Base-by-base conservation (phyloP, 2,329 filamentous ascomycete species). In the Trichoderma pleuroti region DNA sequence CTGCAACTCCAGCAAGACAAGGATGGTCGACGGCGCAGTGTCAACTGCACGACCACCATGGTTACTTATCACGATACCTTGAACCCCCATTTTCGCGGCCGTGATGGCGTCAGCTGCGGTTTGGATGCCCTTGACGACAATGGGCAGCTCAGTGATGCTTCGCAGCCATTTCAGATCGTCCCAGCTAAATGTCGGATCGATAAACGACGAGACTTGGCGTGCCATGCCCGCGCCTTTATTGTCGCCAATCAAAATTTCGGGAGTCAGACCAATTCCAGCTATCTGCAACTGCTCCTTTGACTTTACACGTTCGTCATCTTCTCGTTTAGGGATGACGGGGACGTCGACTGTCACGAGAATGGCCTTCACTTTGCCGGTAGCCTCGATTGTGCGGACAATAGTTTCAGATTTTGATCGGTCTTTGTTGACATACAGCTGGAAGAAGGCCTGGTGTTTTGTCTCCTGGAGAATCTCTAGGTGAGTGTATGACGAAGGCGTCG, bases 21-120 rank as follows among this genome's bases (percentile, higher is more conserved):
- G 66, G 52, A 61, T 68, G 7, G 34, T 52, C 14, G 66, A 56
- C 4, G 66, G 66, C 6, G 66, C 66, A 24, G 66, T 68, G 32
- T 68, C 66, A 28, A 18, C 66, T 5, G 56, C 66, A 16, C 66
- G 66, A 39, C 66, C 66, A 11, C 66, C 66, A 14, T 68, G 66
- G 66, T 68, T 68, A 26, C 66, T 68, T 16, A 68, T 61, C 18
- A 68, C 66, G 14, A 68, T 68, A 4, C 66, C 66, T 30, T 68
- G 56, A 42, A 36, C 66, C 2, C 66, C 66, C 39, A 68, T 36
- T 46, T 68, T 68, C 30, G 56, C 66, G 26, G 66, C 66, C 39
- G 32, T 61, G 6, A 61, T 52, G 16, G 66, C 66, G 6, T 68
- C 66, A 1, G 56, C 56, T 21, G 66, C 66, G 9, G n/a, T 26